Conservation (phyloP, 2,329 filamentous ascomycete genomes). For the Aspergillus texensis region DNA sequence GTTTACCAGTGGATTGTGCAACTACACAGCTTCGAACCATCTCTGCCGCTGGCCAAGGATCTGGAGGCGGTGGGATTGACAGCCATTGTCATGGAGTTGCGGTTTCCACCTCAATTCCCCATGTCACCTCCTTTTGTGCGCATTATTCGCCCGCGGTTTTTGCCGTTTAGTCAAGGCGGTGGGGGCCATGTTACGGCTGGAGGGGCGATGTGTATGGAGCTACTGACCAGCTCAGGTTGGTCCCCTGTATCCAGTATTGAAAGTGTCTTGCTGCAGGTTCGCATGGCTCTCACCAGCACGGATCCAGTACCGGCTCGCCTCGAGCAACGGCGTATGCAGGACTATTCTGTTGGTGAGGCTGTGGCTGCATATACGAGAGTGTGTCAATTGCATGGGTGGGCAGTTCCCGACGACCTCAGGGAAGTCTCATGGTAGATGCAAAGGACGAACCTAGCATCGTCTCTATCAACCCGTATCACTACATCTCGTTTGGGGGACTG, state of each 20-base stretch:
- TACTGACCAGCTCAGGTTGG: constrained; percentile 85
- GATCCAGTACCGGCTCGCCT: constrained; percentile 76
- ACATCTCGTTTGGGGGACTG: background rate
- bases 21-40: constrained; percentile 75
- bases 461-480: background rate
- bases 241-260: constrained; percentile 73
- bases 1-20: constrained; percentile 92
- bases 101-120: constrained; percentile 76
- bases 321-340: constrained; percentile 34
- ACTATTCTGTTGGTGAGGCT: constrained; percentile 73
- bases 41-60: constrained; percentile 71
- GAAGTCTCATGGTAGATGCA: constrained; percentile 38
- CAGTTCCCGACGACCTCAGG: constrained; percentile 64
- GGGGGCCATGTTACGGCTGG: constrained; percentile 85
- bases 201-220: constrained; percentile 82
- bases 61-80: constrained; percentile 65
- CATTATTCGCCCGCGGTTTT: constrained; percentile 77
- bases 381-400: constrained; percentile 72
- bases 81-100: constrained; percentile 78
- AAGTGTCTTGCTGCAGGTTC: constrained; percentile 77
- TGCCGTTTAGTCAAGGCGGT: constrained; percentile 71
- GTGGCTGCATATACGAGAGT: constrained; percentile 72
- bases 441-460: no score
- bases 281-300: constrained; percentile 69
- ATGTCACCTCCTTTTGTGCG: constrained; percentile 82